A percentile compares a stretch with the other conserved stretches of the same genome.
Conservation (phyloP, 768 basidiomycete species). For the Clitopilus passeckerianus region DNA sequence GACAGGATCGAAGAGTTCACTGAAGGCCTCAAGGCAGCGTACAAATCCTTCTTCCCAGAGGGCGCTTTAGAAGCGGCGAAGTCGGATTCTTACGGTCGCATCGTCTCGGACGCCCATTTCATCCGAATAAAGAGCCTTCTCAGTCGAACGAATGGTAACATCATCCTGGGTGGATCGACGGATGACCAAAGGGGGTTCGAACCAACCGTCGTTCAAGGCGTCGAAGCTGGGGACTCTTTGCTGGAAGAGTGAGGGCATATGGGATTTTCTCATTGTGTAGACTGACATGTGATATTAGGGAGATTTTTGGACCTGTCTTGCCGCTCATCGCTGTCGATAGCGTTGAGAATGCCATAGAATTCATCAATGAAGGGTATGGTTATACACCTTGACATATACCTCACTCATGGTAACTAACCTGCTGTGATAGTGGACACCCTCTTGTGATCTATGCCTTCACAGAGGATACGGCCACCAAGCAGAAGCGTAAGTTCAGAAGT, state of each 20-base stretch:
- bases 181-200: slow-evolving; percentile 45
- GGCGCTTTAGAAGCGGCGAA: slow-evolving; percentile 31
- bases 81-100: slow-evolving; percentile 38
- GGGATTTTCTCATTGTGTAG: neutral
- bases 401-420: neutral
- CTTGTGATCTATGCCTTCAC: slow-evolving; percentile 65
- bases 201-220: slow-evolving; percentile 55
- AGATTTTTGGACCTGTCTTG: slow-evolving; percentile 70
- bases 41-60: slow-evolving; percentile 47
- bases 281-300: slow-evolving; percentile 30
- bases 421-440: slow-evolving; percentile 42
- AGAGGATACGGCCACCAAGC: slow-evolving; percentile 34
- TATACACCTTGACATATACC: neutral
- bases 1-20: slow-evolving; percentile 43
- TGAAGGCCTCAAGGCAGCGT: slow-evolving; percentile 34
- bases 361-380: slow-evolving; percentile 46
- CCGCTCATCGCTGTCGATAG: slow-evolving; percentile 56
- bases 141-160: slow-evolving; percentile 46
- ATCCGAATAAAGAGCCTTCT: slow-evolving; percentile 48
- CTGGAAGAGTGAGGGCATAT: slow-evolving; percentile 46
- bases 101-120: slow-evolving; percentile 52
- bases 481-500: slow-evolving; percentile 24
- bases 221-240: slow-evolving; percentile 48
- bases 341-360: slow-evolving; percentile 50
- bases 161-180: slow-evolving; percentile 48